A percentile compares a stretch with the other conserved stretches of the same genome.
Evolutionary conservation across 495 filamentous ascomycete genomes (phyloP).

Genomic region (Lasiosphaeria miniovina): DNA sequence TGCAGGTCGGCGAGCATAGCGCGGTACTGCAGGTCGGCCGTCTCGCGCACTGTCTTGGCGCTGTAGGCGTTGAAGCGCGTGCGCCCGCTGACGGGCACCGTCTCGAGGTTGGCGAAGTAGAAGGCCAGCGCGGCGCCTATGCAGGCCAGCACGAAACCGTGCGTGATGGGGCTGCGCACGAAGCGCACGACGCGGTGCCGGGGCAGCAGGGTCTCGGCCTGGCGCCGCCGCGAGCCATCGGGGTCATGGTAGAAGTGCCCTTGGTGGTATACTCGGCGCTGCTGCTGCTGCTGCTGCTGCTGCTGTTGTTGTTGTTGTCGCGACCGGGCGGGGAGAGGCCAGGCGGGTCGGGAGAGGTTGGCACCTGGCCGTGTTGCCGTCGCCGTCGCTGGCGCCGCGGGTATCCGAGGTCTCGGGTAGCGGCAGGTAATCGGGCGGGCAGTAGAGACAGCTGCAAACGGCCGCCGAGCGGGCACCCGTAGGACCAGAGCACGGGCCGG

Average conservation of each 20-base stretch:
- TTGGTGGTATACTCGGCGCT: background rate
- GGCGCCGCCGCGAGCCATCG: constrained; percentile 17
- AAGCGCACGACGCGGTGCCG: constrained; percentile 20
- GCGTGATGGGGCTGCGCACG: constrained; percentile 29
- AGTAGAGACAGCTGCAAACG: too few relatives aligned
- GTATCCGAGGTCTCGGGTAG: too few relatives aligned
- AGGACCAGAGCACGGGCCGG: too few relatives aligned
- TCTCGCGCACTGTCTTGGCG: constrained; percentile 49
- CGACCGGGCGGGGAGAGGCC: too few relatives aligned
- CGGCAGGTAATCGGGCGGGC: too few relatives aligned
- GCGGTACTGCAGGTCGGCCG: constrained; percentile 52
- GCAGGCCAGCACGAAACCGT: constrained; percentile 31
- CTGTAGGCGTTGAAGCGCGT: constrained; percentile 78
- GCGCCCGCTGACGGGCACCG: constrained; percentile 75
- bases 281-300: background rate
- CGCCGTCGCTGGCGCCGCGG: too few relatives aligned
- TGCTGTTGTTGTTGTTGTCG: too few relatives aligned
- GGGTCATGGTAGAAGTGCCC: constrained; percentile 4
- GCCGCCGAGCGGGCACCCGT: too few relatives aligned
- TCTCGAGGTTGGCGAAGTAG: constrained; percentile 72
- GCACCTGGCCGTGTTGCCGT: too few relatives aligned
- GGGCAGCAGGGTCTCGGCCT: constrained; percentile 42
- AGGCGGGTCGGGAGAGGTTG: too few relatives aligned
- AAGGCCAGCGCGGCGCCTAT: constrained; percentile 45
- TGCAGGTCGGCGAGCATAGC: constrained; percentile 47